Percentiles rank a stretch among this genome's conserved stretches.
Evolutionary conservation across 805 yeast species (phyloP).

Genomic region (Wickerhamiella kurtzmanii): DNA sequence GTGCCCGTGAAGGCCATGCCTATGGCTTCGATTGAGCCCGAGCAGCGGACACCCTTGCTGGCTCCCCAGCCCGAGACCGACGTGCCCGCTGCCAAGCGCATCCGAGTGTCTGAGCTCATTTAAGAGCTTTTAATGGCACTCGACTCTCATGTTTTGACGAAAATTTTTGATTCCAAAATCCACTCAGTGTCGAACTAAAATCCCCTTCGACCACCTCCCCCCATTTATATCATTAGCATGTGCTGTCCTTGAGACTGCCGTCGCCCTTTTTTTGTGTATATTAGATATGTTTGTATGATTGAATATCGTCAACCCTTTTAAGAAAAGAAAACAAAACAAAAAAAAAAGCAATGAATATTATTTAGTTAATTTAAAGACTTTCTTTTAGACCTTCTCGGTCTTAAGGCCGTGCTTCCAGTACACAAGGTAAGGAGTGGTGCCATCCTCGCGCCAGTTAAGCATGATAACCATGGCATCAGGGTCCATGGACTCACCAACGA

Average conservation of each 20-base stretch:
- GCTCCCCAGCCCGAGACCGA: not conserved
- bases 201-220: not conserved
- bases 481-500: conserved; percentile 99
- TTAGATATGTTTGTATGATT: not conserved
- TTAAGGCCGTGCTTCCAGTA: conserved; percentile 98
- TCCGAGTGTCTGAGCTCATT: conserved; percentile 5
- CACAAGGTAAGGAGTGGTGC: conserved; percentile 92
- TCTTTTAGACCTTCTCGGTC: conserved; percentile 71
- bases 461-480: conserved; percentile 98
- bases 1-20: not conserved
- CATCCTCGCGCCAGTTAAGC: conserved; percentile 99
- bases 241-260: not conserved
- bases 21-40: not conserved
- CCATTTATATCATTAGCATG: not conserved
- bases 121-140: not conserved
- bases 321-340: not conserved
- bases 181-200: not conserved
- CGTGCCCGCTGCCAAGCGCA: conserved; percentile 2
- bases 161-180: not conserved
- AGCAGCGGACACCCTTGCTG: not conserved
- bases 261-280: not conserved
- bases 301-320: not conserved
- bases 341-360: not conserved
- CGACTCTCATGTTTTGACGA: not conserved
- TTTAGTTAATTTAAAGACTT: not conserved